These are phyloP conservation scores for Smallanthus sonchifolius DNA, from an alignment of 129 eudicot species.

Conservation along the genomic window DNA sequence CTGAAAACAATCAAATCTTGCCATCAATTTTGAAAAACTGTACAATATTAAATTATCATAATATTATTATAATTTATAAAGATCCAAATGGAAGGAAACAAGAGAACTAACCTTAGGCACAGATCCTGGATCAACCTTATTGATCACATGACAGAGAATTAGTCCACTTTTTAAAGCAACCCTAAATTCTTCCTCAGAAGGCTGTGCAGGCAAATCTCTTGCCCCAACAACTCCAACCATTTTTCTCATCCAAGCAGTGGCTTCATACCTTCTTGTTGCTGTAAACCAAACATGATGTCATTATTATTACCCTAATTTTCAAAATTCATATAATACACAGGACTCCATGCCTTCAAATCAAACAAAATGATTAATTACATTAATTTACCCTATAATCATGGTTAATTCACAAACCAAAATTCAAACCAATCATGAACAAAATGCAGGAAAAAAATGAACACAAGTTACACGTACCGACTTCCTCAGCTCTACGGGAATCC, in stretches of 20 bases:
- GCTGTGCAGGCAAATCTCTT: slow-evolving; percentile 90
- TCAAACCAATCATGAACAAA: background rate
- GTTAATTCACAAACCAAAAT: background rate
- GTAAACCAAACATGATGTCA: background rate
- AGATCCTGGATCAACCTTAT: slow-evolving; percentile 86
- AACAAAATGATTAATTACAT: background rate
- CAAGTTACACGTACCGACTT: slow-evolving; percentile 54
- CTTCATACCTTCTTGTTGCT: slow-evolving; percentile 91
- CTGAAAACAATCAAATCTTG: slow-evolving; percentile 33
- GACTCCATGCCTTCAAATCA: background rate
- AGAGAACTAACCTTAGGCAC: slow-evolving; percentile 59
- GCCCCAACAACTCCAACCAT: slow-evolving; percentile 87
- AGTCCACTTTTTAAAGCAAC: slow-evolving; percentile 87
- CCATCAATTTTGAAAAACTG: background rate
- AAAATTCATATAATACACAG: too few relatives aligned
- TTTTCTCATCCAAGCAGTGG: slow-evolving; percentile 83
- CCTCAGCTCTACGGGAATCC: slow-evolving; percentile 92
- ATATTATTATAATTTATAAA: background rate
- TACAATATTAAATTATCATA: background rate
- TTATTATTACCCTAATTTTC: background rate
- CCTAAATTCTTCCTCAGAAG: slow-evolving; percentile 96
- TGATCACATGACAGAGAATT: slow-evolving; percentile 71
- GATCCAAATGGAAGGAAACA: background rate
- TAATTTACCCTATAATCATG: background rate
- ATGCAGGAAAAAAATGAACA: background rate